Evolutionary conservation across 768 basidiomycete genomes (phyloP).

Genomic region (Suillus luteus): DNA sequence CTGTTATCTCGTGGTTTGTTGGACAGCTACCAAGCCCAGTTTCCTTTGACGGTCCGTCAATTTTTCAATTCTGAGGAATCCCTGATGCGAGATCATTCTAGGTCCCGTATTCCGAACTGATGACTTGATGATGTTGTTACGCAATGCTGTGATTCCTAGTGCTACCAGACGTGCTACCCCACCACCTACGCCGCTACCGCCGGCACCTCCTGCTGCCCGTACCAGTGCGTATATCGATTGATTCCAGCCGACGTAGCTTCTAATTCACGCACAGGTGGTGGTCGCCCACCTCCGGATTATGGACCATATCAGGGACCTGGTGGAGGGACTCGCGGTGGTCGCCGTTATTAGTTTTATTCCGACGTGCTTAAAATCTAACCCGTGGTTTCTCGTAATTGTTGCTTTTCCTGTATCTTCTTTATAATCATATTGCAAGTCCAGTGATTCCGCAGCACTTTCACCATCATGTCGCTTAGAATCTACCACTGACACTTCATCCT

Average conservation of each 20-base stretch:
- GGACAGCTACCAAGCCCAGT: slow-evolving; percentile 70
- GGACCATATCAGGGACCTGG: slow-evolving; percentile 83
- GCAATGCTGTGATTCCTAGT: slow-evolving; percentile 79
- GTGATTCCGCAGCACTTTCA: slow-evolving; percentile 5
- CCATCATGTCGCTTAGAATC: background rate
- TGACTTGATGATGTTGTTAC: slow-evolving; percentile 84
- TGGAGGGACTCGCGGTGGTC: slow-evolving; percentile 39
- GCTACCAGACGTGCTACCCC: slow-evolving; percentile 50
- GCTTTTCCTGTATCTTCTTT: slow-evolving; percentile 8
- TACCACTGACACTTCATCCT: background rate
- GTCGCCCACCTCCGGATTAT: slow-evolving; percentile 83
- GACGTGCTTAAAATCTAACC: slow-evolving; percentile 4
- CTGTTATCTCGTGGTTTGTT: slow-evolving; percentile 82
- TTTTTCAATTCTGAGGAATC: slow-evolving; percentile 5
- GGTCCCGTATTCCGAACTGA: slow-evolving; percentile 91
- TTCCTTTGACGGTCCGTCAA: slow-evolving; percentile 59
- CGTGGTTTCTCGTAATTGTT: background rate
- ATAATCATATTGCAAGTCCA: slow-evolving; percentile 9
- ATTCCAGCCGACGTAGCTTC: slow-evolving; percentile 8
- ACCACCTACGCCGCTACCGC: slow-evolving; percentile 56
- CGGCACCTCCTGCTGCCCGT: slow-evolving; percentile 39
- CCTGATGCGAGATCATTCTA: slow-evolving; percentile 30
- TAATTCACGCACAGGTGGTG: slow-evolving; percentile 39
- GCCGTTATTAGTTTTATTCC: slow-evolving; percentile 37
- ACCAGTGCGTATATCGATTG: slow-evolving; percentile 19